phyloP scores from a whole-genome alignment of 106 monocot species.

The Allium cepa region DNA sequence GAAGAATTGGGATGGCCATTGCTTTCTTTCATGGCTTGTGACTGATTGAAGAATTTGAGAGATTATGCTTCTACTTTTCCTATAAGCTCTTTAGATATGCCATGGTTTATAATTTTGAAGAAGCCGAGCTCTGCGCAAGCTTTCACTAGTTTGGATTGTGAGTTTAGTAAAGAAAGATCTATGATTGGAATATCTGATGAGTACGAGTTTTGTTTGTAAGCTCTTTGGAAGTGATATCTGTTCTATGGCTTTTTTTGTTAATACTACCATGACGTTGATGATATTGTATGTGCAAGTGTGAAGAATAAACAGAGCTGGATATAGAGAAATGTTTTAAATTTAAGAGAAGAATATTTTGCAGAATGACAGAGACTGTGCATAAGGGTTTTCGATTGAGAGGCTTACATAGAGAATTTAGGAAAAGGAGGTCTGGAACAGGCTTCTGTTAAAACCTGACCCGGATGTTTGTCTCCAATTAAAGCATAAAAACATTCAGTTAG shows the following conservation, averaged over 20 bases:
- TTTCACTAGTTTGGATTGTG: constrained; percentile 9
- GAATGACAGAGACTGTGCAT: too few species aligned
- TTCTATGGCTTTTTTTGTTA: not conserved
- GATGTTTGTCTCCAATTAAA: too few species aligned
- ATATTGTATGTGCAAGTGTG: too few species aligned
- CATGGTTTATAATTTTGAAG: constrained; percentile 50
- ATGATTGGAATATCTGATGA: constrained; percentile 11
- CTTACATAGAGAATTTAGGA: too few species aligned
- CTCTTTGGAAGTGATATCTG: not conserved
- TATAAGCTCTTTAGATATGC: constrained; percentile 17
- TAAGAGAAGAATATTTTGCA: too few species aligned
- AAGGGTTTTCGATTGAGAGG: too few species aligned
- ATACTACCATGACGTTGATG: not conserved
- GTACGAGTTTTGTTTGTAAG: not conserved
- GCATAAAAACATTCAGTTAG: too few species aligned
- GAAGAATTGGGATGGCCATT: constrained; percentile 22
- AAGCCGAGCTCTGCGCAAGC: constrained; percentile 49
- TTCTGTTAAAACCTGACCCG: too few species aligned
- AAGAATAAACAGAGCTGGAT: too few species aligned
- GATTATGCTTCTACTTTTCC: constrained; percentile 23
- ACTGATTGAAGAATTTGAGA: constrained; percentile 6
- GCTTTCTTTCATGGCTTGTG: constrained; percentile 5
- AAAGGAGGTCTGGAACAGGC: too few species aligned
- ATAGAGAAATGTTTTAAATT: too few species aligned
- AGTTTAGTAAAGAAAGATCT: constrained; percentile 15